Evolutionary conservation across 495 filamentous ascomycete genomes (phyloP), one percentile per base, ranked within the genome.

Genomic region (Glonium stellatum): DNA sequence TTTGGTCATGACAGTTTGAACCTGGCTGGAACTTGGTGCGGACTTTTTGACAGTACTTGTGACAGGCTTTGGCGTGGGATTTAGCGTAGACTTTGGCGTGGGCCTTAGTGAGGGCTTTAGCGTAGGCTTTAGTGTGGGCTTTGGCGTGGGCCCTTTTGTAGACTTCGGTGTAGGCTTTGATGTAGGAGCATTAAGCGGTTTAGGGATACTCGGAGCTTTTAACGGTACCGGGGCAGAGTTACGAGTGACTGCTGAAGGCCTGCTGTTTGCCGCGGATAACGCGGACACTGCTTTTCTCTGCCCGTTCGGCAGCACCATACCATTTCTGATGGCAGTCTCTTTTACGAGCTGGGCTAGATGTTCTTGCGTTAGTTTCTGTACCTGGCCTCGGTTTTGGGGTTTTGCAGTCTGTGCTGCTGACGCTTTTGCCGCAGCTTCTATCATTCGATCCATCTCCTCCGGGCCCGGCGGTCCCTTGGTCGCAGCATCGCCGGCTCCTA

Each of bases 271-370:
- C 25, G 57, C 53, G 18, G 57, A 49, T 12, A 64, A 19, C 6
- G 65, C 54, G 5, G 61, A 64, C 25, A 31, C 57, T 0, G 52
- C 61, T 25, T 57, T 39, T 23, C 61, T 53, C 49, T 41, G 46
- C 9, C 59, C 42, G 15, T 59, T 55, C 9, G 61, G 55, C 47
- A 61, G 25, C 4, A 62, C 59, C 55, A 65, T 65, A n/a, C 62
- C 65, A 54, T 60, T 62, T 34, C 62, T 59, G 34, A 68, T 64
- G 4, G 62, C 65, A 6, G 58, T 64, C 56, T 68, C 62, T 54
- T 68, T 64, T 11, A 68, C 62, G 34, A 65, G 46, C 47, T 57
- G 58, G 18, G 62, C 65, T 5, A 68, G 54, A 55, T 67, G 63
- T 25, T 60, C 65, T 42, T 67, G 65, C 35, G 65, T 67, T 19